Base-by-base conservation (phyloP, 2,329 filamentous ascomycete species). In the Didymella segeticola region DNA sequence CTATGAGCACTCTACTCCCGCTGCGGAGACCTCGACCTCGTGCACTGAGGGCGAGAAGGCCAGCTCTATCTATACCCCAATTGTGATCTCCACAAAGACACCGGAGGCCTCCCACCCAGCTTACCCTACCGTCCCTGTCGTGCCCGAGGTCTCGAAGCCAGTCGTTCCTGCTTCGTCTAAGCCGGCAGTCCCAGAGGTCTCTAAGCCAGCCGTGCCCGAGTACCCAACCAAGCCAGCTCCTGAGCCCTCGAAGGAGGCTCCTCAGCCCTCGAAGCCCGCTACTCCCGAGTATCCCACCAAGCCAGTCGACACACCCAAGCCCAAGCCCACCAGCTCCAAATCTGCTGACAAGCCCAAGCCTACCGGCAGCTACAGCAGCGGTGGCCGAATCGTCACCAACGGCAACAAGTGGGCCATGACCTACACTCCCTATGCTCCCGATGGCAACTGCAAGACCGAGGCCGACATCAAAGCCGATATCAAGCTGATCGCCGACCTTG, bases 21-120 rank as follows among this genome's bases (percentile, higher is more conserved):
- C 78, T 34, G 84, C 89, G 26, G 89, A 89, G 75, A 84, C 83
- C 58, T 92, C 91, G 80, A 91, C 89, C 90, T 81, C 86, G 87
- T 63, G 87, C 88, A 55, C 89, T 83, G 63, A 93, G 89, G 58
- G 70, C 90, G 61, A 87, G 85, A 57, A 84, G 59, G 82, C 84
- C 54, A 89, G 88, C 62, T 75, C 80, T 43, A 79, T 90, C 43
- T 63, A 66, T 55, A 60, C 63, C 5, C 67, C 64, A 20, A 56
- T 60, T 19, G 45, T 58, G 23, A 58, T 61, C 38, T 58, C 60
- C 33, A 57, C 57, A 42, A 25, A 42, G 19, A 57, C 50, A 47
- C 26, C 54, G 26, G 55, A 52, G 43, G 34, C 39, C 26, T 49
- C 60, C 17, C 33, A 53, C 33, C 51, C 59, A 22, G 41, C 37